Conservation (phyloP, 768 basidiomycete species). For the Fomitopsis serialis region DNA sequence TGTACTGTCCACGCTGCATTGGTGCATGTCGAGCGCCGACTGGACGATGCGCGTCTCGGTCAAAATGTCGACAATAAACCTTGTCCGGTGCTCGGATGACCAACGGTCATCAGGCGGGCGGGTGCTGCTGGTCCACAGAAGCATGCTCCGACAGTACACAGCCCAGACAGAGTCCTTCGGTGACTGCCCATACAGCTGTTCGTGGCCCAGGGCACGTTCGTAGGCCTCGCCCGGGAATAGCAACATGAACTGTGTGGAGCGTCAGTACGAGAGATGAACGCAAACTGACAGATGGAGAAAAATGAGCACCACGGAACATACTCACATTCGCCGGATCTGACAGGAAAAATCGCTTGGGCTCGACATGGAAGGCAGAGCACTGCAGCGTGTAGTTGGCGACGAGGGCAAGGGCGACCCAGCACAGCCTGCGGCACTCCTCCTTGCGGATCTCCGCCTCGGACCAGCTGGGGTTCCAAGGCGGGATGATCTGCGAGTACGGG, state of each 20-base stretch:
- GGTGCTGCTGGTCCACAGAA: conserved; percentile 71
- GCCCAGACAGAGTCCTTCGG: conserved; percentile 81
- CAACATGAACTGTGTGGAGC: conserved; percentile 44
- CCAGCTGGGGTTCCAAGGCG: conserved; percentile 64
- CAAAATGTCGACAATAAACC: conserved; percentile 56
- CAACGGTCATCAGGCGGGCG: conserved; percentile 40
- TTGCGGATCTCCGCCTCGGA: conserved; percentile 46
- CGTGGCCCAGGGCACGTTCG: conserved; percentile 37
- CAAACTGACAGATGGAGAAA: not conserved
- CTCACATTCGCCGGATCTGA: conserved; percentile 65
- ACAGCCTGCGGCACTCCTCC: conserved; percentile 71
- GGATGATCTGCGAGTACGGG: conserved; percentile 41
- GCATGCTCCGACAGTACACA: conserved; percentile 75
- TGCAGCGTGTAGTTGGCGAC: conserved; percentile 64
- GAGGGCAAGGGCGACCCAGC: conserved; percentile 70
- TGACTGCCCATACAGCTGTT: conserved; percentile 38
- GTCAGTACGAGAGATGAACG: not conserved
- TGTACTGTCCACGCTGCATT: conserved; percentile 64
- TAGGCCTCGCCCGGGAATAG: conserved; percentile 73
- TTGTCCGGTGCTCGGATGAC: conserved; percentile 48
- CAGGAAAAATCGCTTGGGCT: conserved; percentile 52
- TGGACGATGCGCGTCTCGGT: conserved; percentile 64
- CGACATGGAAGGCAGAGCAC: conserved; percentile 59
- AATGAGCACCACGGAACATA: conserved; percentile 7
- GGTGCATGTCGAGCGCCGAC: conserved; percentile 60